Evolutionary conservation across 495 filamentous ascomycete genomes (phyloP).

Genomic region (Penicillium roqueforti): DNA sequence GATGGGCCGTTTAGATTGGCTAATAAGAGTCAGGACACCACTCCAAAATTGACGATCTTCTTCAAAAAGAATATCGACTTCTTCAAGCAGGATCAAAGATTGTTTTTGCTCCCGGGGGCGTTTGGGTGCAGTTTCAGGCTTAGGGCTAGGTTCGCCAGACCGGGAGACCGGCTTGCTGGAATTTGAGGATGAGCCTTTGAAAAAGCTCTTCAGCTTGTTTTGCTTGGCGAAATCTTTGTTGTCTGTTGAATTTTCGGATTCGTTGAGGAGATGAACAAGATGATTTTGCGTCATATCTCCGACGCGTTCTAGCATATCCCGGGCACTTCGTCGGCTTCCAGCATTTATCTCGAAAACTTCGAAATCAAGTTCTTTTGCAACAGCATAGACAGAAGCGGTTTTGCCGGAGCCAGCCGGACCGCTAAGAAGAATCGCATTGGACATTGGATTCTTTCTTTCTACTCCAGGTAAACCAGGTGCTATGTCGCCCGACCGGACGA

Average conservation of each 20-base stretch:
- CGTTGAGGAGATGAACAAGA: slow-evolving; percentile 60
- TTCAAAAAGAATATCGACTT: slow-evolving; percentile 89
- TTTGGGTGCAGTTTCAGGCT: slow-evolving; percentile 34
- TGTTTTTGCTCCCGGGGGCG: slow-evolving; percentile 68
- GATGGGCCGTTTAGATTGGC: slow-evolving; percentile 82
- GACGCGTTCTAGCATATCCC: slow-evolving; percentile 85
- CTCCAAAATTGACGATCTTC: slow-evolving; percentile 95
- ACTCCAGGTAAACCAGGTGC: slow-evolving; percentile 28
- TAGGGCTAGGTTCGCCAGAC: neutral
- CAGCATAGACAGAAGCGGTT: slow-evolving; percentile 86
- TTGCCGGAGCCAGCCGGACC: slow-evolving; percentile 91
- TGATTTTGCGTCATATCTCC: slow-evolving; percentile 97
- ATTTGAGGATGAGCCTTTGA: slow-evolving; percentile 50
- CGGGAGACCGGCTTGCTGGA: slow-evolving; percentile 19
- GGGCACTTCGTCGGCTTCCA: slow-evolving; percentile 75
- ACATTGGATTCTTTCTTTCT: slow-evolving; percentile 45
- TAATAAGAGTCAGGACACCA: slow-evolving; percentile 70
- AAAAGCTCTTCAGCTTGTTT: slow-evolving; percentile 76
- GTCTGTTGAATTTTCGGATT: slow-evolving; percentile 23
- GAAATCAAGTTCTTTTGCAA: slow-evolving; percentile 92
- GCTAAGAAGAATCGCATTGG: slow-evolving; percentile 74
- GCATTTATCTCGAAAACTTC: slow-evolving; percentile 95
- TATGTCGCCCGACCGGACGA: slow-evolving; percentile 56
- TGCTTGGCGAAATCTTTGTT: slow-evolving; percentile 59
- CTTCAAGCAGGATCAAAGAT: slow-evolving; percentile 90